Percentiles rank a stretch among this genome's conserved stretches.
These are phyloP conservation scores for Aspergillus glaucus DNA, from an alignment of 2,329 filamentous ascomycete genomes.

Conservation along the genomic window DNA sequence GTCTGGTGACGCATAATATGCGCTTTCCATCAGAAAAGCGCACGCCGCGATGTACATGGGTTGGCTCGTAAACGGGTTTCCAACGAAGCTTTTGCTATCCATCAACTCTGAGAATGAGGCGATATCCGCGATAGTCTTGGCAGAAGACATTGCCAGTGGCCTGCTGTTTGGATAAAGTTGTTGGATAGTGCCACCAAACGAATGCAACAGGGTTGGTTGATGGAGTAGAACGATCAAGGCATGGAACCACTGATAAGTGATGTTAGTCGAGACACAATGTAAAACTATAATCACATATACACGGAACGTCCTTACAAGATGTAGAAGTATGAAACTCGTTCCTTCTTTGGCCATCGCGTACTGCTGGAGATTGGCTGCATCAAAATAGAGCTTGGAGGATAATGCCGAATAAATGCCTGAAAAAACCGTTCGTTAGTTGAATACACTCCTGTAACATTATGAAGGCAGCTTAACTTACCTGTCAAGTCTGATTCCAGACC, in stretches of 20 bases:
- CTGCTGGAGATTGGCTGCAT: conserved; percentile 76
- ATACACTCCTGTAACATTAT: background rate
- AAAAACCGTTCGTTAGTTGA: conserved; percentile 1
- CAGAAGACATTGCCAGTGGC: conserved; percentile 77
- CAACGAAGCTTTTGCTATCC: conserved; percentile 76
- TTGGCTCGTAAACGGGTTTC: conserved; percentile 83
- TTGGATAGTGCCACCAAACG: conserved; percentile 62
- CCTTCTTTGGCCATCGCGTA: conserved; percentile 76
- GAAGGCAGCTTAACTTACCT: conserved; percentile 26
- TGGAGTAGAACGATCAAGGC: conserved; percentile 78
- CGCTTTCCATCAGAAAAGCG: conserved; percentile 79
- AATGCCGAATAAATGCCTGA: conserved; percentile 62
- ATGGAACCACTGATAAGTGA: conserved; percentile 61
- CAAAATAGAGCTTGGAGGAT: conserved; percentile 71
- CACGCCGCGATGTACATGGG: conserved; percentile 89
- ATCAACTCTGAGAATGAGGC: conserved; percentile 79
- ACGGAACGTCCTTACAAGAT: conserved; percentile 47
- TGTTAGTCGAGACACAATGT: background rate
- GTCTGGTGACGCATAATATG: conserved; percentile 60
- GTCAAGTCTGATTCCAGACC: conserved; percentile 79
- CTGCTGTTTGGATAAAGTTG: conserved; percentile 74
- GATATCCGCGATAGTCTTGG: conserved; percentile 87
- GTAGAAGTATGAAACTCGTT: conserved; percentile 77
- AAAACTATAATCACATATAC: background rate
- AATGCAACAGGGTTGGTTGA: conserved; percentile 74